These are phyloP conservation scores for Mucor saturninus DNA, from an alignment of 371 early-diverging fungal genomes.

Conservation along the genomic window DNA sequence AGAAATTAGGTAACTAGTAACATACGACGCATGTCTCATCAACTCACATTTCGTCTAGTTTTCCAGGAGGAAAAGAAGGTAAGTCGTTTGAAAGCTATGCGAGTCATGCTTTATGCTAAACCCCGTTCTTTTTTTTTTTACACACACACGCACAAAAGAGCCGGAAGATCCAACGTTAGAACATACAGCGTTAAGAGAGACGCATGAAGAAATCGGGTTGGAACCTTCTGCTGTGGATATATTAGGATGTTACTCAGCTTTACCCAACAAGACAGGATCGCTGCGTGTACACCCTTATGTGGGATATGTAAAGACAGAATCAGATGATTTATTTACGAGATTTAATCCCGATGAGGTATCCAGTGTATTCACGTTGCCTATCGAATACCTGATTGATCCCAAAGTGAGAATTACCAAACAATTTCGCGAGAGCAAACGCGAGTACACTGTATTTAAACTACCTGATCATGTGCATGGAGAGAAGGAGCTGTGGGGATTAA, in stretches of 20 bases:
- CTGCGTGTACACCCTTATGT: constrained; percentile 80
- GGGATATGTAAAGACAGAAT: constrained; percentile 58
- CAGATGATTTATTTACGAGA: constrained; percentile 17
- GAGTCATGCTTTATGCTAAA: not conserved
- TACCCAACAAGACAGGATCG: constrained; percentile 69
- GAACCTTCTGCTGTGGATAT: constrained; percentile 53
- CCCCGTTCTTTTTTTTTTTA: not conserved
- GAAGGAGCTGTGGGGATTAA: constrained; percentile 82
- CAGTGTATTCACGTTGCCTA: constrained; percentile 69
- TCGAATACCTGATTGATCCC: constrained; percentile 67
- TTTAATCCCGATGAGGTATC: constrained; percentile 77
- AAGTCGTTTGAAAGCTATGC: not conserved
- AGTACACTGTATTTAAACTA: constrained; percentile 68
- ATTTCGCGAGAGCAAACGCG: constrained; percentile 64
- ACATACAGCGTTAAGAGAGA: constrained; percentile 83
- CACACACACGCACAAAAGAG: not conserved
- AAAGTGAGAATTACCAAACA: constrained; percentile 44
- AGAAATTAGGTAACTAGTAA: constrained; percentile 66
- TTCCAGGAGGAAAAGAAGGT: constrained; percentile 81
- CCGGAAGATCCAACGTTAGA: constrained; percentile 36
- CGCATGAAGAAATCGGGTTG: constrained; percentile 84
- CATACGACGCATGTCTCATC: no score
- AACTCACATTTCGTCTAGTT: constrained; percentile 41
- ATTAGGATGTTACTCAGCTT: constrained; percentile 67
- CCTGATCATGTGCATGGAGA: constrained; percentile 51